Conservation (phyloP, 2,329 filamentous ascomycete species). For the Colletotrichum sp. region DNA sequence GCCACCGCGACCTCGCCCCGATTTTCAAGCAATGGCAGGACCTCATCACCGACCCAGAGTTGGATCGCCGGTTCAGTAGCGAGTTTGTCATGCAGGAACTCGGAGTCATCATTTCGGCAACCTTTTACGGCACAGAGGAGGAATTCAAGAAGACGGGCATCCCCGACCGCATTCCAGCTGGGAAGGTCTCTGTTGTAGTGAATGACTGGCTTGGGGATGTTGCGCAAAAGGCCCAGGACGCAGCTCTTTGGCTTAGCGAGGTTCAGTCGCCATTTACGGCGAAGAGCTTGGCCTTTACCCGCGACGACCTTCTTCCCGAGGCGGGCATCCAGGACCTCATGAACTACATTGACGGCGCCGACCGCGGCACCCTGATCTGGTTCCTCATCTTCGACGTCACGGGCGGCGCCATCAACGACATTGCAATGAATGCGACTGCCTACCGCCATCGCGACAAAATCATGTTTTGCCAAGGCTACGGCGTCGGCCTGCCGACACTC, state of each 20-base stretch:
- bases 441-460: conserved; percentile 69
- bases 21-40: conserved; percentile 64
- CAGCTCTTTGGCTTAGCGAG: conserved; percentile 51
- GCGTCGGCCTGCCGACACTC: conserved; percentile 52
- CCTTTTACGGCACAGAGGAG: conserved; percentile 63
- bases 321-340: conserved; percentile 55
- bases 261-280: conserved; percentile 58
- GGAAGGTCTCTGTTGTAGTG: conserved; percentile 46
- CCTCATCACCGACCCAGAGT: conserved; percentile 55
- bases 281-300: conserved; percentile 61
- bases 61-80: conserved; percentile 64
- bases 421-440: conserved; percentile 59
- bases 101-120: conserved; percentile 62
- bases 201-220: conserved; percentile 69
- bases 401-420: conserved; percentile 65
- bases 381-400: conserved; percentile 67
- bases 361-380: conserved; percentile 61
- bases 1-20: conserved; percentile 49
- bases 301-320: conserved; percentile 51
- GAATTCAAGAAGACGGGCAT: conserved; percentile 62
- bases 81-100: conserved; percentile 60
- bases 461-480: conserved; percentile 69
- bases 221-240: conserved; percentile 54
- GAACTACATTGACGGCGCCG: conserved; percentile 52
- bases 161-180: conserved; percentile 48